Evolutionary conservation across 345 rosid genomes (phyloP).

Genomic region (Triadica sebifera): DNA sequence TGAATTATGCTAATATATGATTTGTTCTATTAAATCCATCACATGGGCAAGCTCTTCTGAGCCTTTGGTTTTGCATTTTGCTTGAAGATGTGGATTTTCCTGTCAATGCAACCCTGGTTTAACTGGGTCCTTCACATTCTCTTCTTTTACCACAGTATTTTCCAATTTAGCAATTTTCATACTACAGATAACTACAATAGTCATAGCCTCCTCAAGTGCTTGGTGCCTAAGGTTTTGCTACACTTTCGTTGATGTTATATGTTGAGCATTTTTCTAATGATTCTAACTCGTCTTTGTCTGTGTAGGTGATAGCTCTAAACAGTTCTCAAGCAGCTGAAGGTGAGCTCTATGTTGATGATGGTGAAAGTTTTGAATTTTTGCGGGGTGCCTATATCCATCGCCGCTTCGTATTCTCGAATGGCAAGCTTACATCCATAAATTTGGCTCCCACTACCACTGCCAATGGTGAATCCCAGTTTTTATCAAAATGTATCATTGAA

Average conservation of each 20-base stretch:
- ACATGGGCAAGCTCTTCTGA: not conserved
- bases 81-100: not conserved
- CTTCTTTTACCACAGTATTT: not conserved
- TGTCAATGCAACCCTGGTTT: not conserved
- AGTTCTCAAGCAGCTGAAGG: conserved; percentile 86
- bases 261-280: not conserved
- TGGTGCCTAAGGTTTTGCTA: not conserved
- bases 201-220: not conserved
- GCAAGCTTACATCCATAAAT: conserved; percentile 62
- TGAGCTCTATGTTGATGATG: conserved; percentile 92
- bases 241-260: not conserved
- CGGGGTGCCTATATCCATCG: conserved; percentile 80
- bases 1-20: not conserved
- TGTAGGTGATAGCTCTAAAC: conserved; percentile 87
- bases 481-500: conserved; percentile 58
- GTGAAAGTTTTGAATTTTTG: conserved; percentile 69
- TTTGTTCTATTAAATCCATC: not conserved
- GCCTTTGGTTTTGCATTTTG: not conserved
- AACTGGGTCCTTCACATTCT: not conserved
- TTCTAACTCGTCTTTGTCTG: not conserved
- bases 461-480: conserved; percentile 40
- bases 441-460: conserved; percentile 31
- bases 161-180: not conserved
- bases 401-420: conserved; percentile 63
- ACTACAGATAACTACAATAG: not conserved